Percentiles rank a stretch among this genome's conserved stretches.
Evolutionary conservation across 192 early-diverging fungal species (phyloP).

Genomic region (Neocallimastix lanati): DNA sequence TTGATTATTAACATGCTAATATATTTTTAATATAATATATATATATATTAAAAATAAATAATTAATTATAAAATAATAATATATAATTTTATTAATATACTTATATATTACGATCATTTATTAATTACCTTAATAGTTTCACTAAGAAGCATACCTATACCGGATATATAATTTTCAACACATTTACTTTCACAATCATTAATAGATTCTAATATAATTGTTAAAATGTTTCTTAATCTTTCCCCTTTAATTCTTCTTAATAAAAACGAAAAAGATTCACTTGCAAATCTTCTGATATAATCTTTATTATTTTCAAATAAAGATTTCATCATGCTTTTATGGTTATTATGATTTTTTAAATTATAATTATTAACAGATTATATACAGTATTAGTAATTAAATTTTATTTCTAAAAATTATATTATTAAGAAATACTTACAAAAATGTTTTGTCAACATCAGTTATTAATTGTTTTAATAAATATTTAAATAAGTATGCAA

Average conservation of each 20-base stretch:
- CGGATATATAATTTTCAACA: constrained; percentile 39
- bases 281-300: constrained; percentile 71
- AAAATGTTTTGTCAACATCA: constrained; percentile 56
- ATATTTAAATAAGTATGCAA: constrained; percentile 85
- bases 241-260: constrained; percentile 55
- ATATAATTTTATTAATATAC: too few species aligned
- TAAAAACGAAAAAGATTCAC: constrained; percentile 80
- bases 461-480: constrained; percentile 45
- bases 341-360: too few species aligned
- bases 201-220: constrained; percentile 37
- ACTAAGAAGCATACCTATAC: constrained; percentile 60
- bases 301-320: constrained; percentile 51
- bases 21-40: too few species aligned
- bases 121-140: constrained; percentile 51
- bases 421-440: constrained; percentile 27
- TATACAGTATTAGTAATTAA: too few species aligned
- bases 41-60: neutral
- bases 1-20: neutral
- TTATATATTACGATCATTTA: neutral
- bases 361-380: too few species aligned
- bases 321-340: constrained; percentile 53
- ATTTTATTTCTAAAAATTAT: too few species aligned
- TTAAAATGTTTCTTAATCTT: constrained; percentile 35
- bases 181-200: constrained; percentile 6
- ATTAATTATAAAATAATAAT: neutral